Evolutionary conservation across 352 stramenopile genomes (phyloP), one percentile per base, ranked within the genome.

Genomic region (Globisporangium echinulatum): DNA sequence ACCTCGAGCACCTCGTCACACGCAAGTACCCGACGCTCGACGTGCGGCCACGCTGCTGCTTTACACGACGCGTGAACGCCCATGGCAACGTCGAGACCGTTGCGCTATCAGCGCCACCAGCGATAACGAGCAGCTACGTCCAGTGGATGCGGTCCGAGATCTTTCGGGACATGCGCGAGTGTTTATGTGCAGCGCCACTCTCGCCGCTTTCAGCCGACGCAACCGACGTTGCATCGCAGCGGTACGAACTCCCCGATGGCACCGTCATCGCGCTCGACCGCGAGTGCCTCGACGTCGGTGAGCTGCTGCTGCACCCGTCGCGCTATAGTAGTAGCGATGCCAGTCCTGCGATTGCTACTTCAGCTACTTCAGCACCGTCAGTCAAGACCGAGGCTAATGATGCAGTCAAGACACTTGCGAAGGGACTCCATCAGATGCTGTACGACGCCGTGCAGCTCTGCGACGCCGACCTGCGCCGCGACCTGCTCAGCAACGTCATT

Each of bases 401-500:
- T 82, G 54, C 67, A 76, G 70, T 70, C 2, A 83, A 80, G 54
- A 74, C 75, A 2, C 56, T 79, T 7, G 68, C 73, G 38, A 93
- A 92, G 62, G 82, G 82, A 0, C 62, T 95, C 51, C 73, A 88
- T 49, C 63, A 67, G 10, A 95, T 94, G 86, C 58, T 94, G 0
- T 92, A 95, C 59, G 85, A 93, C 52, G 81, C 84, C 2, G 82
- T 94, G 48, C 82, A 95, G 51, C 64, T 85, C 40, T 93, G 84
- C 38, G 86, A 96, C 56, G 80, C 81, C 8, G 87, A 96, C 52
- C 33, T 94, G 52, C 80, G 87, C 7, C 74, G 84, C 58, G 87
- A 96, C 57, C 82, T 95, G 76, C 75, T 94, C 38, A 81, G 75
- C 60, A 95, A 95, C 63, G 85, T 96, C 66, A 89, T 95, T 50